phyloP scores from a whole-genome alignment of 2,329 filamentous ascomycete genomes.

The Ophiocordyceps polyrhachis-furcata region DNA sequence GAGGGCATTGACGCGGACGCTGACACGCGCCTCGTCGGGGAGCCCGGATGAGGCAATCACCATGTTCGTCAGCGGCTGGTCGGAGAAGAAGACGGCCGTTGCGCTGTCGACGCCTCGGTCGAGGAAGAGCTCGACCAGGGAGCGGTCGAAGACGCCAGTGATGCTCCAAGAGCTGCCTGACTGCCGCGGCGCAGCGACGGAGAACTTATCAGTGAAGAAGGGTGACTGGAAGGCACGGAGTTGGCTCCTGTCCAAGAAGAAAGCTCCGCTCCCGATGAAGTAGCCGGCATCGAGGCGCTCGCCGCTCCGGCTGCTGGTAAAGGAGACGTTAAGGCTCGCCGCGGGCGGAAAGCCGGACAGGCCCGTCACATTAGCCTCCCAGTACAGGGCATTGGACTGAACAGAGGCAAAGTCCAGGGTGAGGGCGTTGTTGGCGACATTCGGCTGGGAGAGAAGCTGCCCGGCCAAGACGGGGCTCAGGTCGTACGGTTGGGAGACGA shows the following conservation, averaged over 20 bases:
- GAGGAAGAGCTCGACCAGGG: slow-evolving; percentile 16
- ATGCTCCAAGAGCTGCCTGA: slow-evolving; percentile 9
- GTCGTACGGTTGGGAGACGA: slow-evolving; percentile 31
- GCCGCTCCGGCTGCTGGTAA: slow-evolving; percentile 8
- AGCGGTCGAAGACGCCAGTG: slow-evolving; percentile 17
- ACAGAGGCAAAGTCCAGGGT: slow-evolving; percentile 30
- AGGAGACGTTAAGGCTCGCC: slow-evolving; percentile 12
- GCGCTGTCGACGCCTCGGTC: slow-evolving; percentile 14
- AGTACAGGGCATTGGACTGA: slow-evolving; percentile 30
- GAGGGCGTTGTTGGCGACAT: slow-evolving; percentile 27
- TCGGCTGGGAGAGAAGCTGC: slow-evolving; percentile 22
- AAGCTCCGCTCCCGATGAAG: slow-evolving; percentile 9
- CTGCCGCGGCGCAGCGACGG: slow-evolving; percentile 5
- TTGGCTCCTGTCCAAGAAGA: slow-evolving; percentile 10
- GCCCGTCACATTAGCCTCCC: slow-evolving; percentile 32
- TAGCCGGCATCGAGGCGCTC: slow-evolving; percentile 11
- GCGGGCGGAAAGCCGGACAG: slow-evolving; percentile 6
- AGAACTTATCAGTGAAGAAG: slow-evolving; percentile 15
- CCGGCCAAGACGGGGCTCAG: slow-evolving; percentile 25
- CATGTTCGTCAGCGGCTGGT: slow-evolving; percentile 9
- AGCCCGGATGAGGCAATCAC: slow-evolving; percentile 6
- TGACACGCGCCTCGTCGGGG: slow-evolving; percentile 6
- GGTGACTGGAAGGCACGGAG: slow-evolving; percentile 12
- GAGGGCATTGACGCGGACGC: slow-evolving; percentile 8
- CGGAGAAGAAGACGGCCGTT: slow-evolving; percentile 13